Evolutionary conservation across 352 stramenopile genomes (phyloP), one percentile per base, ranked within the genome.

Genomic region (Phytophthora hybrid): DNA sequence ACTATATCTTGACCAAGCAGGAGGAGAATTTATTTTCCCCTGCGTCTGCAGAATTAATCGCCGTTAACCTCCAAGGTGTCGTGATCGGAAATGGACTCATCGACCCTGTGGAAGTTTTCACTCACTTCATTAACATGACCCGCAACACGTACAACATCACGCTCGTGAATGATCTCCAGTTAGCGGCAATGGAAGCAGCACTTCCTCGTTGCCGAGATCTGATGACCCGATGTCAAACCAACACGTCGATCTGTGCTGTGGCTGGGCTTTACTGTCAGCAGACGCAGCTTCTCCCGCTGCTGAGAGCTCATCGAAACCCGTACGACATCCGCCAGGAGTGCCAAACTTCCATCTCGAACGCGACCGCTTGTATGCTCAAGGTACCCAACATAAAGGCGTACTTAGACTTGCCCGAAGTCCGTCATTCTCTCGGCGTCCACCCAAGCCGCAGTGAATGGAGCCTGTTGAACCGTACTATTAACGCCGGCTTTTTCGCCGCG

Each of bases 391-490:
- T 89, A 0, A 65, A 83, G 29, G 49, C 37, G 10, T 93, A 87
- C 57, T 44, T 92, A 10, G 96, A 98, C 73, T 73, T 63, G 32
- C 64, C 76, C 5, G n/a, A 58, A 4, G 46, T 87, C 31, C 78
- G 69, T 23, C 32, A 66, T 23, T 81, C 73, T 19, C 64, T 89
- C 32, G 74, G 69, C 13, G 77, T 83, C 9, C 60, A 80, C 44
- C 65, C 69, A 39, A 74, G 26, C n/a, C 53, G 71, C n/a, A 47
- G 53, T n/a, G 44, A 76, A 53, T 99, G 96, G 96, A 66, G 88
- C 34, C 78, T 86, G 29, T 97, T 95, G 75, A 98, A 98, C 77
- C 89, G 85, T 66, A 82, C 91, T 3, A 90, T 99, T 46, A 97
- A 97, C 69, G 61, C 79, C 51, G 87, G 86, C n/a, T 99, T 99